These are phyloP conservation scores for Synchytrium microbalum DNA, from an alignment of 371 early-diverging fungal genomes.

Conservation along the genomic window DNA sequence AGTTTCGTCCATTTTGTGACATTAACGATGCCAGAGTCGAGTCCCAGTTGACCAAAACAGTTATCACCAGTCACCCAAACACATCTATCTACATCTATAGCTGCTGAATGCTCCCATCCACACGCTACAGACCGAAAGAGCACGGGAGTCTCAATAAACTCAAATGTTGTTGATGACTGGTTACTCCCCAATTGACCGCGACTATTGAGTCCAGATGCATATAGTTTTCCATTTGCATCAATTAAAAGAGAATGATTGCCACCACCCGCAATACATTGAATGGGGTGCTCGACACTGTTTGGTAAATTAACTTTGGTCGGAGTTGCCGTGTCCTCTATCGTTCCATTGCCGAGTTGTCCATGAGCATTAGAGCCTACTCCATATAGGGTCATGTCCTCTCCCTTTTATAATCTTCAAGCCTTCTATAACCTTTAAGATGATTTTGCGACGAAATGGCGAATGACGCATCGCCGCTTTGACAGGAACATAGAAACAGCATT, in stretches of 20 bases:
- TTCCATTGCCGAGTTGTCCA: slow-evolving; percentile 29
- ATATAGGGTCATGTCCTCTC: too few relatives aligned
- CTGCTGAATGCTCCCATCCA: slow-evolving; percentile 57
- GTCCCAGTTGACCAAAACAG: slow-evolving; percentile 53
- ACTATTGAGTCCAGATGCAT: slow-evolving; percentile 33
- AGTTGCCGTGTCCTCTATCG: slow-evolving; percentile 24
- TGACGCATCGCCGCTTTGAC: too few relatives aligned
- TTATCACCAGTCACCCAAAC: slow-evolving; percentile 55
- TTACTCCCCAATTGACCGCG: slow-evolving; percentile 22
- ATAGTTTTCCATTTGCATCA: slow-evolving; percentile 26
- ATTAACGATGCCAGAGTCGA: slow-evolving; percentile 12
- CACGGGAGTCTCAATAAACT: neutral
- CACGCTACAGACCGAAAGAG: slow-evolving; percentile 41
- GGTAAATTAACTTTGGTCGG: slow-evolving; percentile 8
- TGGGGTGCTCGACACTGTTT: slow-evolving; percentile 18
- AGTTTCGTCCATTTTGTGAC: neutral
- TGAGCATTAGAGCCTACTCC: slow-evolving; percentile 20
- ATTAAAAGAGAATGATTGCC: slow-evolving; percentile 57
- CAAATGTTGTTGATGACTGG: neutral
- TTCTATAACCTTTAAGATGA: too few relatives aligned
- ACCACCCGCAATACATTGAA: slow-evolving; percentile 41
- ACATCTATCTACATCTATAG: slow-evolving; percentile 30
- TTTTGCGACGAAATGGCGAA: too few relatives aligned
- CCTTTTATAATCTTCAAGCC: too few relatives aligned
- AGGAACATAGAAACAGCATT: too few relatives aligned